Evolutionary conservation across 352 stramenopile species (phyloP), one percentile per base, ranked within the genome.

Genomic region (Phytophthora brassicae): DNA sequence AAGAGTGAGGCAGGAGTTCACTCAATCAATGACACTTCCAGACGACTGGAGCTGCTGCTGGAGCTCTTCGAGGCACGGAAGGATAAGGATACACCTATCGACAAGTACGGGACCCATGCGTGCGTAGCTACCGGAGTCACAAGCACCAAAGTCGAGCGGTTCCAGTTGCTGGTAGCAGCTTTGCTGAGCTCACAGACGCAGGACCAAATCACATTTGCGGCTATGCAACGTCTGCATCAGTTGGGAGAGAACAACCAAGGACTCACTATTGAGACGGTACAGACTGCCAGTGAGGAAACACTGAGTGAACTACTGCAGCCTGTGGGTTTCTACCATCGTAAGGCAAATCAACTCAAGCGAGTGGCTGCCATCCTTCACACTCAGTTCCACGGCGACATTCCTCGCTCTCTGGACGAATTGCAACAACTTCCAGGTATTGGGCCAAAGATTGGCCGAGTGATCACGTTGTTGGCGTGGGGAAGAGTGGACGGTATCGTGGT

Each of bases 171-270:
- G 12, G 72, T 89, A 3, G 84, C 71, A 0, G 74, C 82, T 20
- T 29, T 93, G 22, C 53, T 93, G 31, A 93, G 84, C 59, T 86
- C 84, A 11, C 84, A 93, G 67, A 93, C 84, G 0, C 78, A 83
- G 19, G 84, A 93, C 51, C 54, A 68, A 8, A 72, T 90, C 70
- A 91, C 84, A 0, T 75, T 85, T 28, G 81, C 70, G 4, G 84
- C 81, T 8, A 93, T 93, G 84, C 70, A 81, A 43, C 80, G 81
- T 13, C 66, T 93, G 47, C 81, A 91, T 56, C 49, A 65, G 35
- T 59, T 72, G 28, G 60, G 57, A 35, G 51, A 55, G 4, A 68
- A 38, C 23, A 35, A 50, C 11, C 54, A 81, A 58, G 84, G 84
- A 2, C 66, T 93, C 22, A 89, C 74, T 0, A 75, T 87, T 47